Evolutionary conservation across 2,329 filamentous ascomycete species (phyloP).

Genomic region (Periconia macrospinosa): DNA sequence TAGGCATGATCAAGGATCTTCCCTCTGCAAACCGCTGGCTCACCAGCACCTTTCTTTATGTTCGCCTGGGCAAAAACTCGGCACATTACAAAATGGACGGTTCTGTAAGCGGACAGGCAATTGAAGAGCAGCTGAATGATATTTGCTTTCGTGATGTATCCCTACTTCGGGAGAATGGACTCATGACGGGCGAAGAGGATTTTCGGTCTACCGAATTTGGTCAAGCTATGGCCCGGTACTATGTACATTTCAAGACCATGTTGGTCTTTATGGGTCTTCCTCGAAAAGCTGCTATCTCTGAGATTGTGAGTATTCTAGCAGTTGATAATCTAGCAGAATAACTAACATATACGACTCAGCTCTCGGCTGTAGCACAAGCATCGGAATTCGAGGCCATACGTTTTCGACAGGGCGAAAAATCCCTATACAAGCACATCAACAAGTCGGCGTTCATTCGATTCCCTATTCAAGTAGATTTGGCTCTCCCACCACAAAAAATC

Average conservation of each 20-base stretch:
- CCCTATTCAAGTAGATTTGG: slow-evolving; percentile 69
- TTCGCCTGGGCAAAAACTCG: slow-evolving; percentile 72
- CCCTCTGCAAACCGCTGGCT: slow-evolving; percentile 74
- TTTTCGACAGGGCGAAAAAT: slow-evolving; percentile 70
- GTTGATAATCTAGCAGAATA: neutral
- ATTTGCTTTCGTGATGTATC: slow-evolving; percentile 72
- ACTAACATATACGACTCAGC: slow-evolving; percentile 47
- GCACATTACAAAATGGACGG: slow-evolving; percentile 68
- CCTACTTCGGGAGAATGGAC: slow-evolving; percentile 61
- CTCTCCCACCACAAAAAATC: slow-evolving; percentile 70
- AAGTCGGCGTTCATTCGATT: slow-evolving; percentile 69
- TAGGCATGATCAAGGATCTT: slow-evolving; percentile 70
- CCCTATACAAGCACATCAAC: slow-evolving; percentile 72
- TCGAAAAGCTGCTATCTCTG: slow-evolving; percentile 62
- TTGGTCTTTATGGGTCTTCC: slow-evolving; percentile 66
- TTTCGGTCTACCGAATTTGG: slow-evolving; percentile 73
- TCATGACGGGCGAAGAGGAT: slow-evolving; percentile 55
- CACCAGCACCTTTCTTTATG: slow-evolving; percentile 73
- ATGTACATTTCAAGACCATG: slow-evolving; percentile 80
- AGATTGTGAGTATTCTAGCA: slow-evolving; percentile 61
- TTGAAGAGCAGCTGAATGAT: slow-evolving; percentile 67
- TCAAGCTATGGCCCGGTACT: slow-evolving; percentile 80
- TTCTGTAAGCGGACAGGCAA: slow-evolving; percentile 50
- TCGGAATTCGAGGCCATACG: slow-evolving; percentile 73
- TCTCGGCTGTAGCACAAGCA: slow-evolving; percentile 68